Conservation (phyloP, 768 basidiomycete genomes). For the Rhizopogon vinicolor region DNA sequence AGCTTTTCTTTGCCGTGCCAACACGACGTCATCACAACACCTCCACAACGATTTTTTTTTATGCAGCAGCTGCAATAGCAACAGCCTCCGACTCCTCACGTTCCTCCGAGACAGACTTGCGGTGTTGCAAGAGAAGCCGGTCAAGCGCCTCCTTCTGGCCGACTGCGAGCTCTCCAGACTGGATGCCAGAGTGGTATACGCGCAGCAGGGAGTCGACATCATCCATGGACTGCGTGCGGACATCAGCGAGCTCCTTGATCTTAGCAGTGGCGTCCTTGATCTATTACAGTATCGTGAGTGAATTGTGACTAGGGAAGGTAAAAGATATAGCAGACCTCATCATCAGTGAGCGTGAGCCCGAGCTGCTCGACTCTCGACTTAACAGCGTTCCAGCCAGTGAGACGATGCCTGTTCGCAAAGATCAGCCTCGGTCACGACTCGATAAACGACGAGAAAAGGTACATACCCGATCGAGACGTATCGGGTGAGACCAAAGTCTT, state of each 20-base stretch:
- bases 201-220: constrained; percentile 97
- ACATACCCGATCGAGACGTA: constrained; percentile 94
- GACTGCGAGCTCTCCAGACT: constrained; percentile 85
- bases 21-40: background rate
- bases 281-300: constrained; percentile 28
- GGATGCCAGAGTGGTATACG: constrained; percentile 92
- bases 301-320: background rate
- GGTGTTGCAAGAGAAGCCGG: constrained; percentile 77
- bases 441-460: background rate
- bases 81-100: constrained; percentile 5
- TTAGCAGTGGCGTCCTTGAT: constrained; percentile 98
- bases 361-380: constrained; percentile 99
- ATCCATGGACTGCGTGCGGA: constrained; percentile 98
- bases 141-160: constrained; percentile 94
- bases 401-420: constrained; percentile 60
- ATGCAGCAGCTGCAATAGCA: constrained; percentile 1
- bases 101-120: constrained; percentile 25
- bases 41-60: background rate
- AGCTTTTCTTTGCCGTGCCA: background rate
- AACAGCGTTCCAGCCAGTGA: constrained; percentile 99
- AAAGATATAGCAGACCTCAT: constrained; percentile 47
- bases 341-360: constrained; percentile 84
- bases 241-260: constrained; percentile 99
- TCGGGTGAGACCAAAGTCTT: constrained; percentile 96
- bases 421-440: background rate